Percentiles rank a stretch among this genome's conserved stretches.
These are phyloP conservation scores for Rachicladosporium sp. DNA, from an alignment of 2,329 filamentous ascomycete genomes.

Conservation along the genomic window DNA sequence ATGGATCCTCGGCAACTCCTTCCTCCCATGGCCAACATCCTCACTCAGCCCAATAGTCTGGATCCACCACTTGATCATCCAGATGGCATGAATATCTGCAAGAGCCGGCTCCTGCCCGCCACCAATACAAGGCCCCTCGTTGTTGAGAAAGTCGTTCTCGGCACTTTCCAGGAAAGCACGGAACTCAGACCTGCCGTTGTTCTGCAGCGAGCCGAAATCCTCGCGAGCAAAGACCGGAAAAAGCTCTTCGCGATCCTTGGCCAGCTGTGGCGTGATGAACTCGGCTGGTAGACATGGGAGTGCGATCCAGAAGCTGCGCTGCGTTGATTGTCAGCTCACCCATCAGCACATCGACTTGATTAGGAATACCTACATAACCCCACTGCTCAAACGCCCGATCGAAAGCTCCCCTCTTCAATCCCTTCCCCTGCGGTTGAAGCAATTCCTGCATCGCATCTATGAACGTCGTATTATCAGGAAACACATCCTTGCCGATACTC, in stretches of 20 bases:
- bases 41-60: constrained; percentile 10
- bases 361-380: constrained; percentile 11
- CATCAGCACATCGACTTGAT: not conserved
- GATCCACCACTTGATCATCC: constrained; percentile 14
- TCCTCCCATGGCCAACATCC: constrained; percentile 8
- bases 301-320: constrained; percentile 9
- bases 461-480: constrained; percentile 14
- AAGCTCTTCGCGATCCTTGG: constrained; percentile 10
- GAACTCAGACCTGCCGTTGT: constrained; percentile 10
- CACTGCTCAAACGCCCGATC: constrained; percentile 11
- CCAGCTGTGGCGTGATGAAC: constrained; percentile 9
- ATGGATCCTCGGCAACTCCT: constrained; percentile 10
- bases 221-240: constrained; percentile 13
- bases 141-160: constrained; percentile 11
- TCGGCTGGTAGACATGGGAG: constrained; percentile 10
- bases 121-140: constrained; percentile 9
- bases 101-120: constrained; percentile 7
- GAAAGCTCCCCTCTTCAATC: constrained; percentile 6
- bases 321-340: not conserved
- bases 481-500: constrained; percentile 16
- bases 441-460: constrained; percentile 8
- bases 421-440: constrained; percentile 9
- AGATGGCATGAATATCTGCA: constrained; percentile 12
- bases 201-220: constrained; percentile 10
- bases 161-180: constrained; percentile 9